Conservation (phyloP, 2,329 filamentous ascomycete genomes). For the Botrytis pseudocinerea region DNA sequence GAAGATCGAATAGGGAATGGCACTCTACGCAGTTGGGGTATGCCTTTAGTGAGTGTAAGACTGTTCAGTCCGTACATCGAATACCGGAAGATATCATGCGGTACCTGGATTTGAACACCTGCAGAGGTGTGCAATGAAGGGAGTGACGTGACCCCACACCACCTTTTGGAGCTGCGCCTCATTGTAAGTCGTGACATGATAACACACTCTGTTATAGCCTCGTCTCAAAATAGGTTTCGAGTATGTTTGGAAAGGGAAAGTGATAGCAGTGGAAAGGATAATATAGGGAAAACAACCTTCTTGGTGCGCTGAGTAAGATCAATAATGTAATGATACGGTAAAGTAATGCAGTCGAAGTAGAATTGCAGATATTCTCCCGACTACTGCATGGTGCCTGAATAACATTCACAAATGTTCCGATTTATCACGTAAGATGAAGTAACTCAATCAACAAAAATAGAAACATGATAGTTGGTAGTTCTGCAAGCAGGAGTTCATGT, state of each 20-base stretch:
- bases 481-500: constrained; percentile 18
- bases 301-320: constrained; percentile 23
- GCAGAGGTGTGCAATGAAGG: constrained; percentile 19
- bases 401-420: constrained; percentile 10
- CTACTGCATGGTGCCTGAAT: constrained; percentile 23
- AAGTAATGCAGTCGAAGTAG: background rate
- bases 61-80: background rate
- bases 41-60: background rate
- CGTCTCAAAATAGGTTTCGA: constrained; percentile 31
- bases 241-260: constrained; percentile 10
- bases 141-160: constrained; percentile 22
- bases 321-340: constrained; percentile 12
- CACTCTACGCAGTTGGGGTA: background rate
- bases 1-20: background rate
- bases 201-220: constrained; percentile 14
- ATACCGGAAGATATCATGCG: background rate
- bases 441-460: constrained; percentile 21
- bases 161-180: constrained; percentile 15
- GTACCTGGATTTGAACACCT: constrained; percentile 14
- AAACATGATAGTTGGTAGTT: constrained; percentile 17
- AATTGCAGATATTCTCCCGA: constrained; percentile 1
- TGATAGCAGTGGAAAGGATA: background rate
- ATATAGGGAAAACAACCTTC: background rate
- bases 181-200: constrained; percentile 8
- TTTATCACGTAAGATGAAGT: constrained; percentile 23